Evolutionary conservation across 805 yeast species (phyloP), one percentile per base, ranked within the genome.

Genomic region (Teunomyces funiuensis): DNA sequence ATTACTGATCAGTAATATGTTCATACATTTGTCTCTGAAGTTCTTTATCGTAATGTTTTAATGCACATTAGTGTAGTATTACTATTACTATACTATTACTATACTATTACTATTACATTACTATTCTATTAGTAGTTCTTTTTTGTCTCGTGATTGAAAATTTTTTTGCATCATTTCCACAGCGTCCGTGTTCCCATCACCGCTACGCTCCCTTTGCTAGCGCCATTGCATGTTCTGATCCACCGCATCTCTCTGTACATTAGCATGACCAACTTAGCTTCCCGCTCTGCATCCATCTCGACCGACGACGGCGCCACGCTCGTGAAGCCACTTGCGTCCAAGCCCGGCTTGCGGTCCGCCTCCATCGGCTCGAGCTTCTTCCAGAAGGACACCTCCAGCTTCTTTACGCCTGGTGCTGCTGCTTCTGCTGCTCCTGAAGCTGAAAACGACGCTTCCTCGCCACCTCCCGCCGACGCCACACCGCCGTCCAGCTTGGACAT

Each of bases 401-500:
- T 60, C 42, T 60, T 60, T 43, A 42, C 29, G 11, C 43, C 49
- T n/a, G 42, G 39, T 22, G 39, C 43, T 29, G 22, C 41, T n/a
- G 43, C 48, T 22, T 28, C 46, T 7, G 29, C 36, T 14, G 37
- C 37, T 11, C 27, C 49, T 14, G 15, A 45, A 3, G 37, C 38
- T 20, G 43, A 49, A 2, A 23, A 22, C 25, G 10, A 22, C 25
- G 7, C 25, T 11, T n/a, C n/a, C n/a, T n/a, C n/a, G 15, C 13
- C 33, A 8, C 8, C 38, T 6, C 28, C 10, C 18, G 38, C 30
- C 9, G 19, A 27, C 15, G 39, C 28, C 5, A 28, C 37, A 7
- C 27, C 41, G 5, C 14, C 41, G 9, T 20, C 49, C n/a, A 40
- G 22, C 19, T 58, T 69, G 52, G 79, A 75, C 45, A 66, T 76